phyloP scores from a whole-genome alignment of 495 filamentous ascomycete genomes.

The Lichenothelia convexa region DNA sequence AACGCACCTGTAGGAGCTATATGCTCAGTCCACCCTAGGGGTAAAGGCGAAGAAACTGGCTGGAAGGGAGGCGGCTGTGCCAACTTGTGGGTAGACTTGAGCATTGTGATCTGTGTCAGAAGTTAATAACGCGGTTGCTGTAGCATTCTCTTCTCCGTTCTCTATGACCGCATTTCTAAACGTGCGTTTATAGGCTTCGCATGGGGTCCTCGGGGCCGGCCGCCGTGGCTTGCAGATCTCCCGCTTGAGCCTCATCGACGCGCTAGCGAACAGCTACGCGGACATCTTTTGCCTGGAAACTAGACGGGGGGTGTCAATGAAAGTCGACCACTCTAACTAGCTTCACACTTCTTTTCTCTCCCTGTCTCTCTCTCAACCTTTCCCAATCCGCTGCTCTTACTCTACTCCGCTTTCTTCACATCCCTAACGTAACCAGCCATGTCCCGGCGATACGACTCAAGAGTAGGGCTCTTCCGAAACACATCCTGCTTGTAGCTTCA shows the following conservation, averaged over 20 bases:
- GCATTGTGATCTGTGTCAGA: conserved; percentile 21
- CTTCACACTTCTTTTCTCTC: background rate
- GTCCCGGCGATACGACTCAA: conserved; percentile 97
- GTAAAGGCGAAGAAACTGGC: conserved; percentile 35
- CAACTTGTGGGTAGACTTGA: conserved; percentile 46
- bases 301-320: too few relatives aligned
- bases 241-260: too few relatives aligned
- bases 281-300: too few relatives aligned
- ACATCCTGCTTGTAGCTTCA: conserved; percentile 2
- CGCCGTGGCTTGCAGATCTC: too few relatives aligned
- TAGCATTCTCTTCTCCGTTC: too few relatives aligned
- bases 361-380: background rate
- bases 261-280: too few relatives aligned
- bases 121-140: background rate
- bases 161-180: too few relatives aligned
- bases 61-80: conserved; percentile 9
- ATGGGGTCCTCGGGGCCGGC: too few relatives aligned
- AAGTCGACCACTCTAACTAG: too few relatives aligned
- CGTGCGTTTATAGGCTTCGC: too few relatives aligned
- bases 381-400: background rate
- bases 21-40: conserved; percentile 80
- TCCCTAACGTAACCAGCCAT: conserved; percentile 30
- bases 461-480: conserved; percentile 35
- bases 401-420: background rate
- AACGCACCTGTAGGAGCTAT: conserved; percentile 61